Percentiles rank a stretch among this genome's conserved stretches.
phyloP scores from a whole-genome alignment of 306 rosid genomes.

The Glycine tomentella region DNA sequence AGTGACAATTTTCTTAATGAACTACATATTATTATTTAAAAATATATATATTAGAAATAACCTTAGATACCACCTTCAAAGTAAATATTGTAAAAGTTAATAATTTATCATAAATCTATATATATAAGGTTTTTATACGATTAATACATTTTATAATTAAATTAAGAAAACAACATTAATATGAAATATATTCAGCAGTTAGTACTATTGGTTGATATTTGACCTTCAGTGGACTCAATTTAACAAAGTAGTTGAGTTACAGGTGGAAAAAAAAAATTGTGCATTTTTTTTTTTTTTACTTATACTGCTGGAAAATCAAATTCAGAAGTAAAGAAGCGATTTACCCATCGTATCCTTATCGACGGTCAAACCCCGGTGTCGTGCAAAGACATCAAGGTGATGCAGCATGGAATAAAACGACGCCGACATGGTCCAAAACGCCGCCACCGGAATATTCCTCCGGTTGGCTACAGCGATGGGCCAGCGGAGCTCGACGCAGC shows the following conservation, averaged over 20 bases:
- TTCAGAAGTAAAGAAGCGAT: not conserved
- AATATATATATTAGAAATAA: not conserved
- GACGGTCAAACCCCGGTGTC: not conserved
- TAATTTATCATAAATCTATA: not conserved
- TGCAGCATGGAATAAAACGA: conserved; percentile 42
- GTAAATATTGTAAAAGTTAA: not conserved
- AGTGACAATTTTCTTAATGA: no score
- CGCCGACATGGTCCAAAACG: conserved; percentile 62
- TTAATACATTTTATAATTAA: not conserved
- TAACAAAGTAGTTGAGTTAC: not conserved
- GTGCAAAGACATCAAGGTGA: conserved; percentile 33
- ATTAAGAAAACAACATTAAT: not conserved
- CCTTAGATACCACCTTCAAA: not conserved
- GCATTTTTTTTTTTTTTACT: no score
- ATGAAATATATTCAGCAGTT: not conserved
- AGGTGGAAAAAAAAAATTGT: no score
- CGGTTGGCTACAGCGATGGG: conserved; percentile 38
- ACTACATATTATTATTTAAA: not conserved
- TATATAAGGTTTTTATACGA: no score
- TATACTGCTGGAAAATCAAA: no score
- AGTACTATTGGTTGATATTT: not conserved
- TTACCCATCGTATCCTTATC: conserved; percentile 26
- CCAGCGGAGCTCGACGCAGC: conserved; percentile 52
- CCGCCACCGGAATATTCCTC: conserved; percentile 54
- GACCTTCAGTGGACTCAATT: conserved; percentile 1